Evolutionary conservation across 129 eudicot genomes (phyloP), one percentile per base, ranked within the genome.

Genomic region (Lonicera japonica): DNA sequence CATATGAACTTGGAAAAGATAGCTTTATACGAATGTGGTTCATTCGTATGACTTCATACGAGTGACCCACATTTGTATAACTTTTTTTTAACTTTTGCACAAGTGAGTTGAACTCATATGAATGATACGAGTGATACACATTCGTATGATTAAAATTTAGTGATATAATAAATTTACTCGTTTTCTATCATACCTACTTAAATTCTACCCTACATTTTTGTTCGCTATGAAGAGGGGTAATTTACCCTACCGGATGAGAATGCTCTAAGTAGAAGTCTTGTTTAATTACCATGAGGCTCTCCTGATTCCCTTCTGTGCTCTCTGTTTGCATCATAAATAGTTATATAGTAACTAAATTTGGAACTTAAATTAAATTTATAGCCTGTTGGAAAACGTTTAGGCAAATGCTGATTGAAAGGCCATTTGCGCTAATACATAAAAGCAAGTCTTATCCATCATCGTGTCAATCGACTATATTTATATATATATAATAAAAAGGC

Each of bases 211-310:
- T n/a, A n/a, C n/a, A n/a, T n/a, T n/a, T n/a, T n/a, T n/a, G n/a
- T 80, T 63, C 73, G 70, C 48, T 53, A 21, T 41, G 79, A 80
- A 67, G 63, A 68, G n/a, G n/a, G n/a, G n/a, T n/a, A n/a, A n/a
- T n/a, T n/a, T n/a, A n/a, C n/a, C n/a, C n/a, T n/a, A n/a, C n/a
- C n/a, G n/a, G n/a, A n/a, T n/a, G n/a, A n/a, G n/a, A n/a, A n/a
- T n/a, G n/a, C n/a, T n/a, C n/a, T 58, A 54, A 62, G 24, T 43
- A 58, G 43, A 23, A 61, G 23, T 58, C 21, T 60, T 34, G 40
- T 66, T 74, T 41, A 61, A 6, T 23, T 60, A 47, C 29, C 19
- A 46, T 73, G 18, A 72, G 61, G 78, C 21, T 21, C 56, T 48
- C 61, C 48, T 46, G 34, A 48, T 46, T 54, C 10, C 18, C 46